A percentile compares a stretch with the other conserved stretches of the same genome.
Evolutionary conservation across 139 green algal genomes (phyloP).

Genomic region (Picochlorum costavermella): DNA sequence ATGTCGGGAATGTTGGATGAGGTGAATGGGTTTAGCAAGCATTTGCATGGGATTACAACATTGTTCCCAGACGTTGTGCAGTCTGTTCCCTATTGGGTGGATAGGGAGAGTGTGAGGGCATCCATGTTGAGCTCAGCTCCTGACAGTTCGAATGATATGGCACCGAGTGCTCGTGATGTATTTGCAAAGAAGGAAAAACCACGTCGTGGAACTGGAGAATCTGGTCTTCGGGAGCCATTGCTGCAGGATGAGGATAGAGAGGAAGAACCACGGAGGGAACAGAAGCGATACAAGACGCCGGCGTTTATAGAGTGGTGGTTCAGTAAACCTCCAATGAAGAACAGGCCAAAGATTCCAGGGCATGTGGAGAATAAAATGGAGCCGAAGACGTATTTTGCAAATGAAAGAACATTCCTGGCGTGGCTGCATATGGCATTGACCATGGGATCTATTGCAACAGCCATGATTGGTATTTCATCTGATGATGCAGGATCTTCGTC

Average conservation of each 20-base stretch:
- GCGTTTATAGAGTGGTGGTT: conserved; percentile 27
- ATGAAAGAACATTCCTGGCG: conserved; percentile 91
- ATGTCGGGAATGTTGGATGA: conserved; percentile 45
- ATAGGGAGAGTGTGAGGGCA: conserved; percentile 66
- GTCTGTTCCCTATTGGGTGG: conserved; percentile 90
- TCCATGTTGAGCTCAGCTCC: conserved; percentile 55
- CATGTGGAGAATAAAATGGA: conserved; percentile 13
- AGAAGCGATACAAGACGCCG: background rate
- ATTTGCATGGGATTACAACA: conserved; percentile 77
- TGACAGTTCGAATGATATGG: conserved; percentile 11
- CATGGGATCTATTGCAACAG: conserved; percentile 66
- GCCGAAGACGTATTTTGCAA: conserved; percentile 84
- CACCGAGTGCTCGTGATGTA: conserved; percentile 15
- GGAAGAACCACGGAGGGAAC: background rate
- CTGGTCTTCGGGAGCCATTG: background rate
- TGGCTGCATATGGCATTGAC: conserved; percentile 94
- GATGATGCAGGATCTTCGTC: background rate
- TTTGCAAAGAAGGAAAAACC: conserved; percentile 11
- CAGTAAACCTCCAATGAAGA: conserved; percentile 13
- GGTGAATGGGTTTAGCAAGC: conserved; percentile 93
- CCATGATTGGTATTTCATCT: conserved; percentile 61
- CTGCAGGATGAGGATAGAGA: background rate
- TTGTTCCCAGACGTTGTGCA: conserved; percentile 81
- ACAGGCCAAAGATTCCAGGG: conserved; percentile 3
- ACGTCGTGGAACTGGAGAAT: conserved; percentile 4